Conservation (phyloP, 1,139 yeast genomes). For the Saccharomyces hybrid region DNA sequence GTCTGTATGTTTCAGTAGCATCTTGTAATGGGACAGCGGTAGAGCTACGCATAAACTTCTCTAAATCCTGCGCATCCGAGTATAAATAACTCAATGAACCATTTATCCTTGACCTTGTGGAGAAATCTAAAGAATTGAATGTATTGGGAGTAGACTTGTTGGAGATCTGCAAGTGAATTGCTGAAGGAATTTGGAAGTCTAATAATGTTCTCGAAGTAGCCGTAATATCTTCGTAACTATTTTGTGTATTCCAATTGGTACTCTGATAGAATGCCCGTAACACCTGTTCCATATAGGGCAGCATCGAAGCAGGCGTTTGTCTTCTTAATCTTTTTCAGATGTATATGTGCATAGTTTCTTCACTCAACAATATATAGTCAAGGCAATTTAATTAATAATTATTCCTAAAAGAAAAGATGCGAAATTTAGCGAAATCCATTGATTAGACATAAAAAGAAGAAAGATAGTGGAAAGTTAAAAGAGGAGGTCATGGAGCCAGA, state of each 20-base stretch:
- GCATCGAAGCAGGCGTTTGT: conserved; percentile 40
- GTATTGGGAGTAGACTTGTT: conserved; percentile 65
- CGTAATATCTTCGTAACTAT: conserved; percentile 64
- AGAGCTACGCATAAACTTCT: conserved; percentile 43
- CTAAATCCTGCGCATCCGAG: conserved; percentile 50
- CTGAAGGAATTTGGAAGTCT: conserved; percentile 69
- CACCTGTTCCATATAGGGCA: conserved; percentile 78
- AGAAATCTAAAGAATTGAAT: conserved; percentile 67
- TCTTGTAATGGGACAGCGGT: conserved; percentile 54
- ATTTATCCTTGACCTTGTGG: conserved; percentile 59
- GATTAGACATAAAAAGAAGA: background rate
- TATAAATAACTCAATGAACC: conserved; percentile 83
- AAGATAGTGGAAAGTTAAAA: background rate
- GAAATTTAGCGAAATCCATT: background rate
- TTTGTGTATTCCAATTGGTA: conserved; percentile 73
- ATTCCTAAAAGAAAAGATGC: background rate
- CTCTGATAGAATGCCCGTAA: conserved; percentile 60
- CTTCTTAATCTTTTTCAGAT: background rate
- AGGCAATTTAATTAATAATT: background rate
- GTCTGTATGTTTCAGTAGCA: conserved; percentile 70
- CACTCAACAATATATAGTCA: background rate
- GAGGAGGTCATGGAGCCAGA: background rate
- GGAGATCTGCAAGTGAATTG: conserved; percentile 59
- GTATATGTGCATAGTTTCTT: background rate
- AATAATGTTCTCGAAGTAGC: conserved; percentile 60